Evolutionary conservation across 441 rosid species (phyloP).

Genomic region (Gossypium lobatum): DNA sequence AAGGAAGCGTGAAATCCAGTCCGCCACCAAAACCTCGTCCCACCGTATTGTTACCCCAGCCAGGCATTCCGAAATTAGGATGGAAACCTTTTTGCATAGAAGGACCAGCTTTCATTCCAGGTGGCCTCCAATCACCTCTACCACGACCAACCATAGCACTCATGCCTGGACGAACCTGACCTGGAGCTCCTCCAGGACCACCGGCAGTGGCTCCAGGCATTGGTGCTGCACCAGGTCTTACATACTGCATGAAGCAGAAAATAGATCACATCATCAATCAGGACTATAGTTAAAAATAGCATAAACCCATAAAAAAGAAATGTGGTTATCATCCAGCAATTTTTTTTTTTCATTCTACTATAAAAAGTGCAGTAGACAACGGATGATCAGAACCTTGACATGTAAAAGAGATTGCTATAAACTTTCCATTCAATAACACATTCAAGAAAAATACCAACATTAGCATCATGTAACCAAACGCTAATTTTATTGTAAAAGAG

Average conservation of each 20-base stretch:
- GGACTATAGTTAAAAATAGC: slow-evolving; percentile 5
- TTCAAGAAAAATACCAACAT: slow-evolving; percentile 8
- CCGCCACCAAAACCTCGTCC: slow-evolving; percentile 77
- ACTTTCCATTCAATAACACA: neutral
- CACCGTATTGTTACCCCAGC: slow-evolving; percentile 54
- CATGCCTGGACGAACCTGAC: slow-evolving; percentile 78
- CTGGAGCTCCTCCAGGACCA: slow-evolving; percentile 52
- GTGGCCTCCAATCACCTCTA: slow-evolving; percentile 92
- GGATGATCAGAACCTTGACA: neutral
- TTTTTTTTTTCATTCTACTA: neutral
- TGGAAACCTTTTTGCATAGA: slow-evolving; percentile 70
- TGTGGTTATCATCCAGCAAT: neutral
- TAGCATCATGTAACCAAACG: neutral
- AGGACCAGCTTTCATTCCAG: slow-evolving; percentile 60
- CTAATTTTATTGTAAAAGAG: neutral
- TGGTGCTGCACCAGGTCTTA: slow-evolving; percentile 92
- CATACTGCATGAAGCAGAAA: slow-evolving; percentile 70
- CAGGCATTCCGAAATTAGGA: slow-evolving; percentile 54
- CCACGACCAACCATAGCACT: slow-evolving; percentile 76
- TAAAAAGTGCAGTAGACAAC: neutral
- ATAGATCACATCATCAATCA: neutral
- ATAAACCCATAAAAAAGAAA: slow-evolving; percentile 3
- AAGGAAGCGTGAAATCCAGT: slow-evolving; percentile 90
- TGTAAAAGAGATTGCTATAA: neutral
- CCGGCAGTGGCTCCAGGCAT: slow-evolving; percentile 54